Conservation (phyloP, 441 rosid genomes). For the Melastoma candidum region DNA sequence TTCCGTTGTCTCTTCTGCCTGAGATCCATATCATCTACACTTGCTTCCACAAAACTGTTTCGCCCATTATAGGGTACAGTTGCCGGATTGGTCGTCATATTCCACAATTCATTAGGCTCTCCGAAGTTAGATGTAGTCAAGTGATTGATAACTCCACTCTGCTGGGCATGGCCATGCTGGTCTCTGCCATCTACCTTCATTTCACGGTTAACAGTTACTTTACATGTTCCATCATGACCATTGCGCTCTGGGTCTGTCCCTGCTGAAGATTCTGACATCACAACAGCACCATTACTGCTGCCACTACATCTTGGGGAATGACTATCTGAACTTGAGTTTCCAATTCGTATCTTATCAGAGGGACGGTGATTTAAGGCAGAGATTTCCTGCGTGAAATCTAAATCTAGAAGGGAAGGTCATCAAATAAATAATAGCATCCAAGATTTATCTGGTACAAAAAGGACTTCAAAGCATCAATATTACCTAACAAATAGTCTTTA, state of each 20-base stretch:
- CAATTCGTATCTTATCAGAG: constrained; percentile 21
- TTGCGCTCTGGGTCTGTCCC: constrained; percentile 30
- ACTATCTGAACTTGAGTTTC: constrained; percentile 53
- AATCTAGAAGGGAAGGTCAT: constrained; percentile 29
- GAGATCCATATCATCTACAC: constrained; percentile 12
- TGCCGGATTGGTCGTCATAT: no score
- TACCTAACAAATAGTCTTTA: constrained; percentile 52
- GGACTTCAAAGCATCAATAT: constrained; percentile 9
- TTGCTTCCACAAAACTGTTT: constrained; percentile 23
- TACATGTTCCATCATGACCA: constrained; percentile 24
- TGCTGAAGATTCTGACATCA: constrained; percentile 44
- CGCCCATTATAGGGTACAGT: no score
- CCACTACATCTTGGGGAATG: constrained; percentile 60
- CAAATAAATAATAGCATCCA: neutral
- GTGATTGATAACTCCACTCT: constrained; percentile 14
- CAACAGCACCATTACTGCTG: constrained; percentile 33
- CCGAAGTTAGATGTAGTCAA: no score
- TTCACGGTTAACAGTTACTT: constrained; percentile 19
- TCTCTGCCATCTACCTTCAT: constrained; percentile 15
- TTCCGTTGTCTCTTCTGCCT: constrained; percentile 33
- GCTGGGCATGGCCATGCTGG: constrained; percentile 17
- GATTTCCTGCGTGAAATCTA: constrained; percentile 44
- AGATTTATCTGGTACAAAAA: constrained; percentile 3
- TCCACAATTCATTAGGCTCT: no score
- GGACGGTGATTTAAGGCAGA: constrained; percentile 31